Conservation (phyloP, 352 stramenopile species). For the Globisporangium nodosum region DNA sequence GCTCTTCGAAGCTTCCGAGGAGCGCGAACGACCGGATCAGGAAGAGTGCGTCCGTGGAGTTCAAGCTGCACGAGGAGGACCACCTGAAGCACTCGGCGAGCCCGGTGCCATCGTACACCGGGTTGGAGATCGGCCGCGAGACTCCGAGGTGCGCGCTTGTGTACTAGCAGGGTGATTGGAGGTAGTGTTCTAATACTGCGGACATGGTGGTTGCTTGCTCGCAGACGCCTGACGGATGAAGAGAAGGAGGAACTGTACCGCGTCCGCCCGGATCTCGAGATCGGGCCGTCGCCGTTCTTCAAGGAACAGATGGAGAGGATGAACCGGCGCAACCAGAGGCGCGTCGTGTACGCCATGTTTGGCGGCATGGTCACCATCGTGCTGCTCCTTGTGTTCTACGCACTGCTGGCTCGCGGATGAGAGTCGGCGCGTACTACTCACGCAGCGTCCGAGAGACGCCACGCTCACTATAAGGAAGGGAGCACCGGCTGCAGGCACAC, state of each 20-base stretch:
- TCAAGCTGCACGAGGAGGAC: constrained; percentile 45
- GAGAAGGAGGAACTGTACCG: constrained; percentile 83
- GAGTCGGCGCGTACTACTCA: background rate
- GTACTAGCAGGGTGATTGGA: no score
- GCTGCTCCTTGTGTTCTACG: constrained; percentile 71
- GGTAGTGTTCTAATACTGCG: background rate
- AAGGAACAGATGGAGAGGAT: constrained; percentile 51
- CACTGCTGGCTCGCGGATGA: constrained; percentile 24
- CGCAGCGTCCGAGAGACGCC: background rate
- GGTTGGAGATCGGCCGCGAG: constrained; percentile 31
- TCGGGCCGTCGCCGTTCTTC: constrained; percentile 50
- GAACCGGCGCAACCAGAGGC: constrained; percentile 52
- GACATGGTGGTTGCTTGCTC: background rate
- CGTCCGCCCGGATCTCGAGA: constrained; percentile 76
- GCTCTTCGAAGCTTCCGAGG: constrained; percentile 21
- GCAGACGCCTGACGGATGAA: constrained; percentile 63
- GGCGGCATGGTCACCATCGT: constrained; percentile 62
- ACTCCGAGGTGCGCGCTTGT: constrained; percentile 32
- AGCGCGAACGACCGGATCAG: constrained; percentile 24
- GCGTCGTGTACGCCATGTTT: constrained; percentile 71
- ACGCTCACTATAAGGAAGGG: background rate
- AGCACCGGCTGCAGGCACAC: no score
- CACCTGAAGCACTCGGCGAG: constrained; percentile 18
- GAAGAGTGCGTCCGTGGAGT: constrained; percentile 73
- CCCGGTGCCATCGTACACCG: constrained; percentile 21